These are phyloP conservation scores for Acanthamoeba sp. DNA, from an alignment of 208 protist species.

Conservation along the genomic window DNA sequence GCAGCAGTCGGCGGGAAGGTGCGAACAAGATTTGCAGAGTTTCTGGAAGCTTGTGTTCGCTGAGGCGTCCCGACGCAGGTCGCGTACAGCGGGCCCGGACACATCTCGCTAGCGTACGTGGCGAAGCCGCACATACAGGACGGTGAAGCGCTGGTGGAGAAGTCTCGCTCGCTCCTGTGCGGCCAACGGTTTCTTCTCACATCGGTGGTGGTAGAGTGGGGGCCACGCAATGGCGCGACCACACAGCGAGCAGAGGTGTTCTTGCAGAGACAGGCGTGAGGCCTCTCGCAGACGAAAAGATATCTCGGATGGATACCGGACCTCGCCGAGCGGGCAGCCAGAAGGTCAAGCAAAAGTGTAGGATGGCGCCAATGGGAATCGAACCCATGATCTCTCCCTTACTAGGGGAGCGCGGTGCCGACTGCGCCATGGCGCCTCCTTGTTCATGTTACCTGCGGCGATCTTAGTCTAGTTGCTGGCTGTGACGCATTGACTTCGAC, in stretches of 20 bases:
- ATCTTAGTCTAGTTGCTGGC: too few species aligned
- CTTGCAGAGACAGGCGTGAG: neutral
- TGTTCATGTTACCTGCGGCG: too few species aligned
- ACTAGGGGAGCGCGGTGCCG: constrained; percentile 45
- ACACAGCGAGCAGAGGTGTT: neutral
- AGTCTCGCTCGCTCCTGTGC: neutral
- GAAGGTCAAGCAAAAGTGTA: neutral
- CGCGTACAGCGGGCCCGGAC: neutral
- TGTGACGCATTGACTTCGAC: too few species aligned
- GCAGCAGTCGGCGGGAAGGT: neutral
- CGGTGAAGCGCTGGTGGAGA: neutral
- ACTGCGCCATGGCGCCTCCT: constrained; percentile 20
- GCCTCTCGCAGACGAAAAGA: too few species aligned
- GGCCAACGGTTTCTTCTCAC: neutral
- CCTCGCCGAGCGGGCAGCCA: too few species aligned
- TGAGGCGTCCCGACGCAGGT: neutral
- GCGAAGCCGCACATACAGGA: neutral
- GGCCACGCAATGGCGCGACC: neutral
- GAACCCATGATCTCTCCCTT: constrained; percentile 48
- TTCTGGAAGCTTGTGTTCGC: too few species aligned
- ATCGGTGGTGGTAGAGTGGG: neutral
- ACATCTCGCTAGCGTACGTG: constrained; percentile 26
- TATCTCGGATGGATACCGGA: too few species aligned
- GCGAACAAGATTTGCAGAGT: too few species aligned
- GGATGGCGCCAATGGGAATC: constrained; percentile 46